phyloP scores from a whole-genome alignment of 1,284 basidiomycete genomes.

The Omphalotus olearius region DNA sequence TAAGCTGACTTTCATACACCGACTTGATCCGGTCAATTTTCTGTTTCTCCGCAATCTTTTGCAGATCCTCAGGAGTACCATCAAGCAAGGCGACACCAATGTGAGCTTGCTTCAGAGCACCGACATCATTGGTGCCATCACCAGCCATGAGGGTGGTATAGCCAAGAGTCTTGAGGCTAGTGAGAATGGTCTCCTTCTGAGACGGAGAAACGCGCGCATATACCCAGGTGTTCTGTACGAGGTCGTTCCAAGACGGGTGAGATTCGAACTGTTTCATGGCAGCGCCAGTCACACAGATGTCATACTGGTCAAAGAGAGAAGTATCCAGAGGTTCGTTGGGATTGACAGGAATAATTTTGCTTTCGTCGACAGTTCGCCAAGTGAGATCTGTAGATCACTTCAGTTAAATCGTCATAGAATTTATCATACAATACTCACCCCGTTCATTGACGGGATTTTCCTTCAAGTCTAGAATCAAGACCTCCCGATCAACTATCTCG shows the following conservation, averaged over 20 bases:
- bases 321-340: slow-evolving; percentile 73
- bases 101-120: slow-evolving; percentile 94
- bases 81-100: slow-evolving; percentile 92
- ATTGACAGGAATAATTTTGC: slow-evolving; percentile 80
- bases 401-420: neutral
- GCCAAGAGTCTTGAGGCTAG: slow-evolving; percentile 81
- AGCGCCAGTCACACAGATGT: slow-evolving; percentile 91
- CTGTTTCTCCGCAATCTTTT: slow-evolving; percentile 91
- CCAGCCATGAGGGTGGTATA: slow-evolving; percentile 95
- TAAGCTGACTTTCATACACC: slow-evolving; percentile 92
- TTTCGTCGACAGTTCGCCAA: slow-evolving; percentile 93
- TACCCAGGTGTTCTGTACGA: slow-evolving; percentile 93
- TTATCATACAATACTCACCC: slow-evolving; percentile 42
- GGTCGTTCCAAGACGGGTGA: slow-evolving; percentile 62
- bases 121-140: slow-evolving; percentile 96
- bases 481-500: slow-evolving; percentile 92
- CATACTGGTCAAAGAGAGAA: slow-evolving; percentile 78
- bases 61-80: slow-evolving; percentile 85
- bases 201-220: slow-evolving; percentile 94
- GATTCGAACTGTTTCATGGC: slow-evolving; percentile 83
- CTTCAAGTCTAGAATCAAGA: slow-evolving; percentile 84
- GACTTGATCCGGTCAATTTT: slow-evolving; percentile 87
- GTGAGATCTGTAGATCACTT: slow-evolving; percentile 55
- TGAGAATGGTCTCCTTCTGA: slow-evolving; percentile 92
- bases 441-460: slow-evolving; percentile 72